Conservation (phyloP, 306 rosid genomes). For the Astragalus glycyphyllos region DNA sequence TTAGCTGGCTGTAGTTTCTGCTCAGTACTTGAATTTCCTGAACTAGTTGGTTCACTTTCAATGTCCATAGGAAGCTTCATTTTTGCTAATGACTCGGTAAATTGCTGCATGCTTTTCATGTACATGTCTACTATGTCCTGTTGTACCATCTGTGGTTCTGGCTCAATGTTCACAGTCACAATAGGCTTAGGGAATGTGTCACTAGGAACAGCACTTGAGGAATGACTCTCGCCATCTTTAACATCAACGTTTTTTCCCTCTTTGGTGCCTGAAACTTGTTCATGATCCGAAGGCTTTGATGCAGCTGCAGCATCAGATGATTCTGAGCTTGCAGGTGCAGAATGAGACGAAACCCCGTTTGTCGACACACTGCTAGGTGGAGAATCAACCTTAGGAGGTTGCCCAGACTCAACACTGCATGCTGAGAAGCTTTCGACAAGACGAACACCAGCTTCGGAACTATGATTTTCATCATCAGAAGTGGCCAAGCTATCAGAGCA, state of each 20-base stretch:
- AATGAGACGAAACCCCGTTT: slow-evolving; percentile 64
- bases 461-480: slow-evolving; percentile 59
- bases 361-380: slow-evolving; percentile 80
- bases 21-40: slow-evolving; percentile 84
- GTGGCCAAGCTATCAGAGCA: slow-evolving; percentile 64
- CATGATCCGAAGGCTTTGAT: slow-evolving; percentile 50
- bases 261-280: slow-evolving; percentile 53
- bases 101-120: slow-evolving; percentile 99
- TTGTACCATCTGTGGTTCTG: slow-evolving; percentile 81
- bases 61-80: slow-evolving; percentile 98
- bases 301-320: slow-evolving; percentile 57
- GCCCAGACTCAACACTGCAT: slow-evolving; percentile 58
- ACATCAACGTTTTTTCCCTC: slow-evolving; percentile 53
- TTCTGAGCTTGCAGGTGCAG: slow-evolving; percentile 64
- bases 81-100: slow-evolving; percentile 94
- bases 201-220: slow-evolving; percentile 59
- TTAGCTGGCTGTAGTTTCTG: slow-evolving; percentile 61
- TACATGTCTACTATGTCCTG: slow-evolving; percentile 97
- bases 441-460: slow-evolving; percentile 62
- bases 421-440: slow-evolving; percentile 65
- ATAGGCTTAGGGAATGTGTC: slow-evolving; percentile 61
- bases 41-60: slow-evolving; percentile 70
- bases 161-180: slow-evolving; percentile 68
- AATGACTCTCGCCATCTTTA: slow-evolving; percentile 75
- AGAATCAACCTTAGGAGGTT: slow-evolving; percentile 66